Base-by-base conservation (phyloP, 495 filamentous ascomycete species). In the Neurospora sublineolata region DNA sequence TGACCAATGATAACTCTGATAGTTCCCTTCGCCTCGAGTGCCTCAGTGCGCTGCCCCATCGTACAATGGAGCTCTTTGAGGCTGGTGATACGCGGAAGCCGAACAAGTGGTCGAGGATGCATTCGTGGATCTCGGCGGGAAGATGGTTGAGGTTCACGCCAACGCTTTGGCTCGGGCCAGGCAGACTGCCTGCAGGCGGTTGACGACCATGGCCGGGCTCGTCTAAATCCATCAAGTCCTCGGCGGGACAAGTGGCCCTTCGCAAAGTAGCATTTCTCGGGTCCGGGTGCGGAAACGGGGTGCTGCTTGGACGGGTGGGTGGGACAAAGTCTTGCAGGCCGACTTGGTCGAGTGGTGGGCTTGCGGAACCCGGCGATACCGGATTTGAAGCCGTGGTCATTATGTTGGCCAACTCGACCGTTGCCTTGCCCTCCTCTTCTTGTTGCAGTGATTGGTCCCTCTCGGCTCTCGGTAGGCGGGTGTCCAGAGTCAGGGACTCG, bases 51-150 rank as follows among this genome's bases (percentile, higher is more conserved):
- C 87, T 89, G 70, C 86, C 87, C 89, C 89, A 91, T 73, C 86
- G 83, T 18, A 83, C 82, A 58, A 86, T 80, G 23, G 83, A 83
- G 76, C 82, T 84, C 73, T 83, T 82, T 64, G 87, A 87, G 40
- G 85, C 82, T 2, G 88, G 82, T 4, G 88, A 87, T 18, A 86
- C 84, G 6, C 89, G 84, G 64, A 89, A 87, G 11, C 90, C 90
- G 68, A 90, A 90, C 16, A 93, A 77, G 75, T 90, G 85, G 75
- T 92, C 89, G 9, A 92, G 81, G 64, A 93, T 89, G 46, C 84
- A 86, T 73, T 92, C 90, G 76, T 91, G 88, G 68, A 93, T 91
- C 77, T 93, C 90, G 69, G 86, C 83, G 20, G 90, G 90, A 11
- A 93, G 82, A 70, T 87, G 80, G 69, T 83, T 82, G 69, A 91